Percentiles rank a stretch among this genome's conserved stretches.
phyloP scores from a whole-genome alignment of 148 eudicot species.

The Rhododendron vialii region DNA sequence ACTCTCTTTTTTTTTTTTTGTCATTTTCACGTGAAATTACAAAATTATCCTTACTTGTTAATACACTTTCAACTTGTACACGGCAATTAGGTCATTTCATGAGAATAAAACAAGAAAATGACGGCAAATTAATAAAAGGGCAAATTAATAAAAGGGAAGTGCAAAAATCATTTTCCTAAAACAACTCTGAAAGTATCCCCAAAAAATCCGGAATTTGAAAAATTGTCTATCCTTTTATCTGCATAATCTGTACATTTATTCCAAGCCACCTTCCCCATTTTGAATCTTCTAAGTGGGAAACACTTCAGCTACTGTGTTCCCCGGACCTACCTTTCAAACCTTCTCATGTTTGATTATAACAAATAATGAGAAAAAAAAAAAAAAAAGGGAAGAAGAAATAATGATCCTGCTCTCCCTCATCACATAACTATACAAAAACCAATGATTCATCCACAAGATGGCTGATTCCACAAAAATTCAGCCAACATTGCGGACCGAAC shows the following conservation, averaged over 20 bases:
- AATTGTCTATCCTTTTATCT: slow-evolving; percentile 5
- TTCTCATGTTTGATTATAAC: slow-evolving; percentile 20
- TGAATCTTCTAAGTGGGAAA: slow-evolving; percentile 24
- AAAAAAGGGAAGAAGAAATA: background rate
- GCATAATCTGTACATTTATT: slow-evolving; percentile 37
- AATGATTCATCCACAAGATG: slow-evolving; percentile 1
- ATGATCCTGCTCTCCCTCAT: slow-evolving; percentile 15
- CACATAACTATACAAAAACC: slow-evolving; percentile 24
- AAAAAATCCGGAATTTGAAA: background rate
- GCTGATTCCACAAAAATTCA: slow-evolving; percentile 23
- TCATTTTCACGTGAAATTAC: too few species aligned
- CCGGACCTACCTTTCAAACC: slow-evolving; percentile 24
- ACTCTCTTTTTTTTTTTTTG: too few species aligned
- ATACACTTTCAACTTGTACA: too few species aligned
- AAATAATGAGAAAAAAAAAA: background rate
- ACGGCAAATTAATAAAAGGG: background rate
- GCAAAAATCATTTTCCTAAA: background rate
- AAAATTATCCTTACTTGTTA: too few species aligned
- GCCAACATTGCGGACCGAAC: background rate
- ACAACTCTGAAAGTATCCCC: background rate
- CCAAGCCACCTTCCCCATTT: slow-evolving; percentile 14
- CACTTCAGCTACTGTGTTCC: slow-evolving; percentile 22
- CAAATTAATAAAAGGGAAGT: background rate
- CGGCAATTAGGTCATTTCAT: background rate
- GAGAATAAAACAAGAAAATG: background rate